Evolutionary conservation across 176 grass and related monocot genomes (phyloP), one percentile per base, ranked within the genome.

Genomic region (Pontederia crassipes): DNA sequence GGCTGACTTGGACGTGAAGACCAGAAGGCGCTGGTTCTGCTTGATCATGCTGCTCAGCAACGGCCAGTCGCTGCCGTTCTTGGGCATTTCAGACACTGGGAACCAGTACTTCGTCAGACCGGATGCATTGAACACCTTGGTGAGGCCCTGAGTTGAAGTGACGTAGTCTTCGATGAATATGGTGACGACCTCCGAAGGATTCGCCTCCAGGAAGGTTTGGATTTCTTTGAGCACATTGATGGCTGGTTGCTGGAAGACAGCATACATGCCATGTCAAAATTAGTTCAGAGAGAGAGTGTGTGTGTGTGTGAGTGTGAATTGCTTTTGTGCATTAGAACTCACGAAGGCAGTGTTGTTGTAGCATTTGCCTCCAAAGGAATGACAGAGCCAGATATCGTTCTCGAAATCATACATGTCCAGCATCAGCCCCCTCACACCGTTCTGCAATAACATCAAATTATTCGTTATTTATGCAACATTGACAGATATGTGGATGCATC

Each of bases 111-210:
- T 82, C 35, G 57, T 60, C 0, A 91, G 83, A 0, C 84, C 87
- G 1, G 92, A 81, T 35, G 62, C 73, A 18, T 72, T 57, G 48
- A 88, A 68, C 0, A 78, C 61, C 45, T 55, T 85, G 65, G 50
- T 54, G 57, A 96, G 65, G 6, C 73, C 62, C 0, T 79, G 83
- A 0, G 66, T 12, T 16, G 62, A 47, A 0, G 84, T 63, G 73
- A 69, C 53, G 13, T 97, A 97, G 66, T 97, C 92, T 76, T 97
- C 92, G 0, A 91, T 57, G 73, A 91, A 91, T 2, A 97, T 8
- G 8, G 92, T 97, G 52, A 97, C 17, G 1, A 97, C 92, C 62
- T 91, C 81, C 0, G 58, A 73, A 1, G 73, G 78, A 76, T 91
- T 83, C 9, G 62, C 45, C 1, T 78, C 87, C 4, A 97, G 52